Base-by-base conservation (phyloP, 2,329 filamentous ascomycete genomes). In the Colletotrichum brevisporum region DNA sequence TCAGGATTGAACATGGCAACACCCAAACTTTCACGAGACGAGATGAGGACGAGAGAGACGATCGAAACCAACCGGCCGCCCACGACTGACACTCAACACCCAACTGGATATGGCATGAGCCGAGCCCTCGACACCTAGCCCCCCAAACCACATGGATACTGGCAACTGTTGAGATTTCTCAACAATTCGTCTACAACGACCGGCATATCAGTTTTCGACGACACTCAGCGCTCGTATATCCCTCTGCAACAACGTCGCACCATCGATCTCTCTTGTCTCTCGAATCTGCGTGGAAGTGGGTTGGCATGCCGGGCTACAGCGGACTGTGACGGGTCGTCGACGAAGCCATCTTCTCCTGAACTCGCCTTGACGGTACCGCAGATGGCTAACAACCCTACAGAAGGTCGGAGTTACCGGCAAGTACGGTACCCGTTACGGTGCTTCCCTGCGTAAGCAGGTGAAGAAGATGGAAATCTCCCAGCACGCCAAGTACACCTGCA, bases 381-480 rank as follows among this genome's bases (percentile, higher is more conserved):
- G 60, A 71, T 70, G 36, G 39, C 70, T 68, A 68, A 71, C 68
- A 68, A 65, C 60, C 60, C 24, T 27, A 71, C 41, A 94, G 92
- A 97, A 97, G 93, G 94, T 97, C 91, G 94, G 94, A 85, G 95
- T 98, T 85, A 98, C 95, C 89, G 94, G 73, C 63, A 97, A 97
- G 91, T 98, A 97, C 88, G 95, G 95, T 90, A 95, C 92, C 78
- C 95, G 94, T 90, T 97, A 97, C 87, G 96, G 95, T 95, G 95
- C 96, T 83, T 98, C 96, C 81, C 94, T 98, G 86, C 94, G 95
- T 88, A 98, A 98, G 91, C 95, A 84, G 79, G 82, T 84, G 1
- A 98, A 98, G 94, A 98, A 98, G 93, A 97, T 98, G 92, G 96
- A 98, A 92, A 93, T 98, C 85, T 93, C 94, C 80, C 96, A 98